Percentiles rank a stretch among this genome's conserved stretches.
Conservation (phyloP, 108 stramenopile genomes). For the Skeletonema costatum region DNA sequence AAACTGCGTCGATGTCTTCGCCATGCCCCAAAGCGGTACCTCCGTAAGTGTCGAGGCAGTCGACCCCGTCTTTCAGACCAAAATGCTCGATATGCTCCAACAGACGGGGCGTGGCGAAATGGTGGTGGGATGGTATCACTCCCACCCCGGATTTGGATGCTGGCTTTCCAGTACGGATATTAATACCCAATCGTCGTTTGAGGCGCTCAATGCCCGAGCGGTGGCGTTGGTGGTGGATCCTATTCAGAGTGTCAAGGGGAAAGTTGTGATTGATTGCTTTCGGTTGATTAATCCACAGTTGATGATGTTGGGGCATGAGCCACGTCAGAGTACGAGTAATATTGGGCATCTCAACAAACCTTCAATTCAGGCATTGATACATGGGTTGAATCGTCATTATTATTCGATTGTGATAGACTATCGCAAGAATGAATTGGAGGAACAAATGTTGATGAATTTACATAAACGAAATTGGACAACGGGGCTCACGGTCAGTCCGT, state of each 20-base stretch:
- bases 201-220: slow-evolving; percentile 93
- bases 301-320: slow-evolving; percentile 98
- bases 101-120: slow-evolving; percentile 97
- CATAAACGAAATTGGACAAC: slow-evolving; percentile 95
- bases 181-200: slow-evolving; percentile 98
- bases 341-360: slow-evolving; percentile 99
- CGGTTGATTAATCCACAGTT: slow-evolving; percentile 98
- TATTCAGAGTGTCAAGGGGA: slow-evolving; percentile 99
- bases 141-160: slow-evolving; percentile 99
- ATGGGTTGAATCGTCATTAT: slow-evolving; percentile 98
- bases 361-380: slow-evolving; percentile 98
- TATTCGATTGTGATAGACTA: slow-evolving; percentile 99
- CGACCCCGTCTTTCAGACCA: slow-evolving; percentile 98
- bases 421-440: slow-evolving; percentile 99
- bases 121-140: slow-evolving; percentile 99
- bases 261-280: slow-evolving; percentile 99
- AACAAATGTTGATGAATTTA: slow-evolving; percentile 99
- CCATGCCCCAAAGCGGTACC: slow-evolving; percentile 99
- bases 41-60: slow-evolving; percentile 98
- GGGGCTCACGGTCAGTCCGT: slow-evolving; percentile 84
- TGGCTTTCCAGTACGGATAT: slow-evolving; percentile 98
- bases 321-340: slow-evolving; percentile 98
- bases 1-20: slow-evolving; percentile 99
- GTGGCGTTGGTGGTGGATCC: slow-evolving; percentile 99
- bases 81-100: slow-evolving; percentile 99